Evolutionary conservation across 495 filamentous ascomycete genomes (phyloP).

Genomic region (Lophiostoma macrostomum): DNA sequence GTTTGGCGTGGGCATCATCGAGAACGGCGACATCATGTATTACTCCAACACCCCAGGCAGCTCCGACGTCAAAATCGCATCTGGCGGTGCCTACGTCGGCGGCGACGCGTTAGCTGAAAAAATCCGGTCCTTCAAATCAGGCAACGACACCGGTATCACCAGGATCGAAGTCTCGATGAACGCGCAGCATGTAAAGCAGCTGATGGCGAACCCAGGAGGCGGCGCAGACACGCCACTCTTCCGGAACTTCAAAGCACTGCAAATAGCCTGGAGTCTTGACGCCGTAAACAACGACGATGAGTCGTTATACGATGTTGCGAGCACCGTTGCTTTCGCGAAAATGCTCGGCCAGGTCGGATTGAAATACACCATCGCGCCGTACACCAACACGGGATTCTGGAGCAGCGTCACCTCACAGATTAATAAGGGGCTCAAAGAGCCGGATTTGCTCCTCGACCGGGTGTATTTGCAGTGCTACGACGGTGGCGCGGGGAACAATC

Average conservation of each 20-base stretch:
- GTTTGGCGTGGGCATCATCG: constrained; percentile 10
- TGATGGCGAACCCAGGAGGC: constrained; percentile 6
- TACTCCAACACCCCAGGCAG: constrained; percentile 16
- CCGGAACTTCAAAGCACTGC: constrained; percentile 8
- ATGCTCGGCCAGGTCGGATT: constrained; percentile 7
- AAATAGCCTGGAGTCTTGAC: constrained; percentile 9
- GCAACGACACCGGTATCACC: constrained; percentile 10
- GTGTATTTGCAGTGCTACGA: constrained; percentile 18
- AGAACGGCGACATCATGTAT: constrained; percentile 13
- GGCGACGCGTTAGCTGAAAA: constrained; percentile 7
- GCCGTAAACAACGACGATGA: constrained; percentile 20
- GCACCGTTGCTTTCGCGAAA: constrained; percentile 15
- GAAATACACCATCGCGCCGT: constrained; percentile 14
- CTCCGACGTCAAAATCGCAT: constrained; percentile 2
- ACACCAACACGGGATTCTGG: constrained; percentile 11
- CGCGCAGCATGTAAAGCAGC: constrained; percentile 5
- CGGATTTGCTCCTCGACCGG: background rate
- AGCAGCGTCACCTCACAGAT: background rate
- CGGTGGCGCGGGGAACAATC: constrained; percentile 9
- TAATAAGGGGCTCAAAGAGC: constrained; percentile 5
- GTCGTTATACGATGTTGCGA: constrained; percentile 4
- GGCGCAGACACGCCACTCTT: constrained; percentile 1
- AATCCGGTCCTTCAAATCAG: constrained; percentile 14
- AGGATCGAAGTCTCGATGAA: constrained; percentile 12
- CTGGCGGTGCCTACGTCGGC: constrained; percentile 8